phyloP scores from a whole-genome alignment of 2,329 filamentous ascomycete genomes.

The Berkeleyomyces basicola region DNA sequence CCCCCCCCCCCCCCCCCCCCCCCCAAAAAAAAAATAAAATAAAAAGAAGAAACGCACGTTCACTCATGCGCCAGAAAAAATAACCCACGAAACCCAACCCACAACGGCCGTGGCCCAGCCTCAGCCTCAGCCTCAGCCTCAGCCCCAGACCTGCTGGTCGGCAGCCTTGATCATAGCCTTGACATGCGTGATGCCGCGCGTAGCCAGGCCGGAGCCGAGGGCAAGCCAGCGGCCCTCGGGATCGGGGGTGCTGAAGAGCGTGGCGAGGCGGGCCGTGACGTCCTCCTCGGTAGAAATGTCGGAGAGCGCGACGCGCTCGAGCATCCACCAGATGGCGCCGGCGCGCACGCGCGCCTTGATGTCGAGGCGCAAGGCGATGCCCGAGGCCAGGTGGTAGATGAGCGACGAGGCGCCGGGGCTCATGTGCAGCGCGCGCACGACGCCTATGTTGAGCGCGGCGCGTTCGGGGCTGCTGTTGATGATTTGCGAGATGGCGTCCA shows the following conservation, averaged over 20 bases:
- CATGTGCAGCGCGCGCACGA: conserved; percentile 34
- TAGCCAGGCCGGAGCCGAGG: conserved; percentile 16
- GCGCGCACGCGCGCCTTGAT: conserved; percentile 27
- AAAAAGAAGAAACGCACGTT: not conserved
- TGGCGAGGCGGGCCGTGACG: not conserved
- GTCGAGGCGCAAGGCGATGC: conserved; percentile 31
- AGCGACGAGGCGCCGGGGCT: conserved; percentile 41
- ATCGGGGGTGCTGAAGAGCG: conserved; percentile 4
- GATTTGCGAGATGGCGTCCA: conserved; percentile 43
- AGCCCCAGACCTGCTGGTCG: conserved; percentile 12
- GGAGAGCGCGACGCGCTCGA: conserved; percentile 23
- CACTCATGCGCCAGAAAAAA: not conserved
- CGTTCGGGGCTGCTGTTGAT: conserved; percentile 35
- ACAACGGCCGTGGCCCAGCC: no score
- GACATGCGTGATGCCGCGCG: conserved; percentile 7
- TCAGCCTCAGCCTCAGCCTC: conserved; percentile 1
- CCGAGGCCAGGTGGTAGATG: conserved; percentile 30
- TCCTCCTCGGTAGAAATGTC: conserved; percentile 6
- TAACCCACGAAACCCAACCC: not conserved
- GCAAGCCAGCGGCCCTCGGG: conserved; percentile 17
- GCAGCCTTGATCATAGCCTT: conserved; percentile 13
- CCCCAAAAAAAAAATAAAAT: conserved; percentile 5
- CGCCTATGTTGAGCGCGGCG: conserved; percentile 27
- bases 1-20: not conserved
- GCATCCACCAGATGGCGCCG: conserved; percentile 35